These are phyloP conservation scores for Neonectria hederae DNA, from an alignment of 2,329 filamentous ascomycete species.

Conservation along the genomic window DNA sequence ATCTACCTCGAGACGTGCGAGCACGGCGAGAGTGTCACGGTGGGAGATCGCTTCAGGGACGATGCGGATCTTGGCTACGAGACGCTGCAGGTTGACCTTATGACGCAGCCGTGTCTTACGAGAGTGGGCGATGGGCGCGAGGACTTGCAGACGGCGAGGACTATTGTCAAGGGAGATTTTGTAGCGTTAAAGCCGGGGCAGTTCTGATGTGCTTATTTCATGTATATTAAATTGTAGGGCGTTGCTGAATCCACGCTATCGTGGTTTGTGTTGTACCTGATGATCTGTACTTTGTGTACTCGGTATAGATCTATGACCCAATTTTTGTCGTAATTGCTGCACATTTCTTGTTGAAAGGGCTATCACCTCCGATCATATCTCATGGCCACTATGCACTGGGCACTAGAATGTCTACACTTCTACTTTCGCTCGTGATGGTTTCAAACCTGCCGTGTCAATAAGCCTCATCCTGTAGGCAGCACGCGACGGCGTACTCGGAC, in stretches of 20 bases:
- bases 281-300: no score
- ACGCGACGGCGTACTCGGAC: neutral
- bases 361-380: no score
- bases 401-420: no score
- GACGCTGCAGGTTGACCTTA: constrained; percentile 12
- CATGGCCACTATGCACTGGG: no score
- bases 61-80: constrained; percentile 13
- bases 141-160: constrained; percentile 18
- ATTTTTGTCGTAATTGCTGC: no score
- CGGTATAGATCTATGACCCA: no score
- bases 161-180: constrained; percentile 24
- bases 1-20: constrained; percentile 24
- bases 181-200: constrained; percentile 4
- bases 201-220: neutral
- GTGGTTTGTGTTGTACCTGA: no score
- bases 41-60: constrained; percentile 21
- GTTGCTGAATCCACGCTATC: no score
- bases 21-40: constrained; percentile 4
- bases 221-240: no score
- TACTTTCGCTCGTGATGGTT: neutral
- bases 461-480: neutral
- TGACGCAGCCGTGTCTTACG: constrained; percentile 27
- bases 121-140: constrained; percentile 27
- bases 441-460: neutral
- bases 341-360: no score